phyloP scores from a whole-genome alignment of 2,329 filamentous ascomycete genomes.

The Penicillium digitatum region DNA sequence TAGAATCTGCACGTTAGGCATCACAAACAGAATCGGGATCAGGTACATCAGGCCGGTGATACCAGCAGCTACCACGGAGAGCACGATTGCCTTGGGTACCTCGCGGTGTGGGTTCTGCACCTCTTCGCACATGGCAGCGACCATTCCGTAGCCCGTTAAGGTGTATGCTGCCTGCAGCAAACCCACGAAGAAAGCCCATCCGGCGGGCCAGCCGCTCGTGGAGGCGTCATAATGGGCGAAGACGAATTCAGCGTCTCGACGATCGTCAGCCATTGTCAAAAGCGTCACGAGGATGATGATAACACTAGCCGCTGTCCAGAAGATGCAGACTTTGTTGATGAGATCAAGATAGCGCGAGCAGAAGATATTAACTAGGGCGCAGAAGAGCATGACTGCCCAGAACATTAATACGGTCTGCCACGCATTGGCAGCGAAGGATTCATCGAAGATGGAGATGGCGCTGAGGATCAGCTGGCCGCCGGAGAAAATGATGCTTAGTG shows the following conservation, averaged over 20 bases:
- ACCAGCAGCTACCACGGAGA: slow-evolving; percentile 64
- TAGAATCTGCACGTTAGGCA: slow-evolving; percentile 63
- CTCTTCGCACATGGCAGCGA: slow-evolving; percentile 69
- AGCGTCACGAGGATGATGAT: slow-evolving; percentile 64
- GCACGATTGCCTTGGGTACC: slow-evolving; percentile 67
- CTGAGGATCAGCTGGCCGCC: slow-evolving; percentile 67
- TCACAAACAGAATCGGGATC: slow-evolving; percentile 70
- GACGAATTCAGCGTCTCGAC: slow-evolving; percentile 59
- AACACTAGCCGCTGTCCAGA: slow-evolving; percentile 64
- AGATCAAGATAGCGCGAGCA: slow-evolving; percentile 59
- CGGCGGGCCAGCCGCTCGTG: slow-evolving; percentile 61
- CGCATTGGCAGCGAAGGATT: slow-evolving; percentile 61
- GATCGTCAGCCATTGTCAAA: slow-evolving; percentile 57
- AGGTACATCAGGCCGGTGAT: slow-evolving; percentile 65
- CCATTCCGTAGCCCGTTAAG: slow-evolving; percentile 62
- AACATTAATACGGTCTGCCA: slow-evolving; percentile 70
- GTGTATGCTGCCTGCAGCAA: slow-evolving; percentile 59
- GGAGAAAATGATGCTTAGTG: slow-evolving; percentile 64
- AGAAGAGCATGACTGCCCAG: slow-evolving; percentile 66
- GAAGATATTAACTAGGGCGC: slow-evolving; percentile 63
- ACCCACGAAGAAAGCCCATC: slow-evolving; percentile 71
- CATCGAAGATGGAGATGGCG: slow-evolving; percentile 66
- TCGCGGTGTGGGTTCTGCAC: slow-evolving; percentile 65
- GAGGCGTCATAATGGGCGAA: slow-evolving; percentile 66
- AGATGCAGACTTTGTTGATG: slow-evolving; percentile 70